Evolutionary conservation across 768 basidiomycete species (phyloP).

Genomic region (Rhodocollybia butyracea): DNA sequence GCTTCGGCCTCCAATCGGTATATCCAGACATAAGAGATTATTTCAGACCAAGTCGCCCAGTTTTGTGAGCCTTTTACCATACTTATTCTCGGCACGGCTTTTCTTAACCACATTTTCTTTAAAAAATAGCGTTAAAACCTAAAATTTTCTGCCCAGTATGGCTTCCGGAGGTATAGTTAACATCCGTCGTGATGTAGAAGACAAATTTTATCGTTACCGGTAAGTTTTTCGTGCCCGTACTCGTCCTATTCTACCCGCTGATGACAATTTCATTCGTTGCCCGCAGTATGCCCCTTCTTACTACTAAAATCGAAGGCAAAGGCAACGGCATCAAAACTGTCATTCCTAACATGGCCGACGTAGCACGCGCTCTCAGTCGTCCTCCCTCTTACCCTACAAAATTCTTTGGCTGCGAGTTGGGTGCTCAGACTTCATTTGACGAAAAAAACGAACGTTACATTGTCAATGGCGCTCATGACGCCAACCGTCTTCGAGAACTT

Average conservation of each 20-base stretch:
- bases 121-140: slow-evolving; percentile 62
- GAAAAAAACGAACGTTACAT: slow-evolving; percentile 98
- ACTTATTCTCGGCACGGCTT: background rate
- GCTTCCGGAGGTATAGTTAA: slow-evolving; percentile 80
- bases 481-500: slow-evolving; percentile 87
- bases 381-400: slow-evolving; percentile 97
- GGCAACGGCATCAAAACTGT: slow-evolving; percentile 99
- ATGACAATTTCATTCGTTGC: slow-evolving; percentile 10
- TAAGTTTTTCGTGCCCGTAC: slow-evolving; percentile 26
- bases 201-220: slow-evolving; percentile 96
- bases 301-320: slow-evolving; percentile 97
- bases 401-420: slow-evolving; percentile 98
- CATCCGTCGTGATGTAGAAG: slow-evolving; percentile 94
- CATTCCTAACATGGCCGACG: slow-evolving; percentile 96
- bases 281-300: slow-evolving; percentile 86
- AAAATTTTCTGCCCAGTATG: slow-evolving; percentile 63
- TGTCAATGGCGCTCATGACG: slow-evolving; percentile 95
- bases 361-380: slow-evolving; percentile 91
- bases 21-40: slow-evolving; percentile 60
- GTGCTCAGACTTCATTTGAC: slow-evolving; percentile 95
- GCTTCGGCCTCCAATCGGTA: slow-evolving; percentile 85
- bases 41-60: slow-evolving; percentile 48
- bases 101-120: background rate
- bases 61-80: slow-evolving; percentile 39
- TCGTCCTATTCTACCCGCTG: background rate